These are phyloP conservation scores for Ogataea sp. DNA, from an alignment of 805 yeast species.

Conservation along the genomic window DNA sequence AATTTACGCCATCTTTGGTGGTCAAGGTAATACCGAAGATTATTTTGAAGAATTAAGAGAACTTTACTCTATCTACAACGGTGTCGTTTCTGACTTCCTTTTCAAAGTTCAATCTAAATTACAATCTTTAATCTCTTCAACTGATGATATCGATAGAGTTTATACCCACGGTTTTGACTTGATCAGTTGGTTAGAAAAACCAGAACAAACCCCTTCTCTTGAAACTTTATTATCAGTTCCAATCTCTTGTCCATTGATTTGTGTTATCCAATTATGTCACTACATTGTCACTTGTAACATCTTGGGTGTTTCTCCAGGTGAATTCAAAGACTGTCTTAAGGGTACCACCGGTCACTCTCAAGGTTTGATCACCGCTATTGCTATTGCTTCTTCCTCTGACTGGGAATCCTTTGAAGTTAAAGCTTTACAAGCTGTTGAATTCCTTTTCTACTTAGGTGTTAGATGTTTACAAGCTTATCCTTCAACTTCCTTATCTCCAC, in stretches of 20 bases:
- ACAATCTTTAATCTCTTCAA: conserved; percentile 57
- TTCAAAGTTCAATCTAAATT: conserved; percentile 61
- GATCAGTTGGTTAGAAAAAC: conserved; percentile 76
- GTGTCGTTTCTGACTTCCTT: conserved; percentile 66
- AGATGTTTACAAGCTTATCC: conserved; percentile 89
- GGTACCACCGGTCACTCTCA: conserved; percentile 90
- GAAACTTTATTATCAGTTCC: conserved; percentile 89
- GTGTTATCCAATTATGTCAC: conserved; percentile 92
- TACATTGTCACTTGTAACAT: conserved; percentile 81
- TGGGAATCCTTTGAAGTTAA: conserved; percentile 78
- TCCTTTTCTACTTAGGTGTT: conserved; percentile 89
- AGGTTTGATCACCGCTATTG: conserved; percentile 89
- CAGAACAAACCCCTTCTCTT: conserved; percentile 80
- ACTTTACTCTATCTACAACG: conserved; percentile 67
- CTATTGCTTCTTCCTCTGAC: conserved; percentile 70
- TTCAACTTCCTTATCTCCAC: conserved; percentile 88
- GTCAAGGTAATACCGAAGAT: conserved; percentile 98
- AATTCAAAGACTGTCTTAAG: conserved; percentile 56
- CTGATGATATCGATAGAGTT: conserved; percentile 74
- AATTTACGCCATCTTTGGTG: conserved; percentile 88
- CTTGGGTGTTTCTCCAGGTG: conserved; percentile 85
- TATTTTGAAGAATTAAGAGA: conserved; percentile 95
- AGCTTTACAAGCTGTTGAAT: conserved; percentile 70
- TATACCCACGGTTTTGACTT: conserved; percentile 92
- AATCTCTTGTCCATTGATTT: conserved; percentile 93